Percentiles rank a stretch among this genome's conserved stretches.
These are phyloP conservation scores for Podaxis sp. DNA, from an alignment of 768 basidiomycete genomes.

Conservation along the genomic window DNA sequence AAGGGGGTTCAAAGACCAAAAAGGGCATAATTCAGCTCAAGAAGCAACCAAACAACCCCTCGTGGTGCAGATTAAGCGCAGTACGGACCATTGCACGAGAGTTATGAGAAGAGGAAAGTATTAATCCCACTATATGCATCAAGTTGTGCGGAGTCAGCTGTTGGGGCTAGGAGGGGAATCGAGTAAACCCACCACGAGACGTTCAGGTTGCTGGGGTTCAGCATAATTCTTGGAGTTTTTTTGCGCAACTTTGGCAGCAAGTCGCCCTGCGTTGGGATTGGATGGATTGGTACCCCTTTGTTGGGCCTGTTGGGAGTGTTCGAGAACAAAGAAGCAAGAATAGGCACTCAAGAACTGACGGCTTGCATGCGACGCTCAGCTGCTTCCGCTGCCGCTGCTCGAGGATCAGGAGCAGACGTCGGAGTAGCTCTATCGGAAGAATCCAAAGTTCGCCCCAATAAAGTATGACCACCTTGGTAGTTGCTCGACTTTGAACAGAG, in stretches of 20 bases:
- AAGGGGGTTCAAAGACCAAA: neutral
- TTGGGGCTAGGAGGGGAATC: neutral
- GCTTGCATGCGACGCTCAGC: constrained; percentile 59
- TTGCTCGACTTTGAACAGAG: constrained; percentile 52
- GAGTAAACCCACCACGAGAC: constrained; percentile 39
- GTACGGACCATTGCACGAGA: neutral
- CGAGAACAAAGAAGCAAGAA: constrained; percentile 22
- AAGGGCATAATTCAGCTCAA: constrained; percentile 15
- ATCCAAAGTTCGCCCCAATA: constrained; percentile 35
- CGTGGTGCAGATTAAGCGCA: constrained; percentile 3
- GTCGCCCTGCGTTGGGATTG: constrained; percentile 49
- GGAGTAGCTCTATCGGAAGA: constrained; percentile 27
- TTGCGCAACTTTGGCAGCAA: constrained; percentile 42
- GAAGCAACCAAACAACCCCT: constrained; percentile 6
- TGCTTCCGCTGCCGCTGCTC: constrained; percentile 59
- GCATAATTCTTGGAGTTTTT: constrained; percentile 32
- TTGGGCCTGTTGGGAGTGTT: constrained; percentile 36
- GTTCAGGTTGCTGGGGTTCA: constrained; percentile 35
- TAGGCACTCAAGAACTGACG: constrained; percentile 36
- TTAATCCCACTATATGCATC: constrained; percentile 18
- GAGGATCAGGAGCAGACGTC: constrained; percentile 38
- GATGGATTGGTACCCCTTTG: constrained; percentile 40
- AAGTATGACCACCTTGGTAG: constrained; percentile 48
- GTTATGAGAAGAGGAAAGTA: neutral
- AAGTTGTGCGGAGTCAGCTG: constrained; percentile 12